Percentiles rank a stretch among this genome's conserved stretches.
These are phyloP conservation scores for Dactylellina haptotyla DNA, from an alignment of 2,329 filamentous ascomycete species.

Conservation along the genomic window DNA sequence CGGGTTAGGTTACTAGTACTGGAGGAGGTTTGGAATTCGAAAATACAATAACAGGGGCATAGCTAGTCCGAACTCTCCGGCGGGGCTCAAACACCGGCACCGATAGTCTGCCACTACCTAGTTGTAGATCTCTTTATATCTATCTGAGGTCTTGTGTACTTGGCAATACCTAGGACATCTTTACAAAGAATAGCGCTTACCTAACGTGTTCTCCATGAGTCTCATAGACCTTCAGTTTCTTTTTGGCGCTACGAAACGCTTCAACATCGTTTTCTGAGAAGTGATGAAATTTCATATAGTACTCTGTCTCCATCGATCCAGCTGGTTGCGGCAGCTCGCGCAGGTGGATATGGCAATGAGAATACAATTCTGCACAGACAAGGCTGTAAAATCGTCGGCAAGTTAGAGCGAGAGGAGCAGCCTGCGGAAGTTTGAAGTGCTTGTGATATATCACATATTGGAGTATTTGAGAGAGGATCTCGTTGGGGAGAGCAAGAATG, in stretches of 20 bases:
- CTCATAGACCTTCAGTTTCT: neutral
- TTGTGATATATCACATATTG: neutral
- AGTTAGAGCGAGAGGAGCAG: neutral
- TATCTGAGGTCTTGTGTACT: no score
- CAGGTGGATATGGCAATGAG: constrained; percentile 1
- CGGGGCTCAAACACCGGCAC: no score
- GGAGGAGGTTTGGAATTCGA: no score
- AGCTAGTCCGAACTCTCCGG: no score
- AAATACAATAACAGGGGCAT: no score
- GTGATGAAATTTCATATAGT: neutral
- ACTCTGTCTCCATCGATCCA: neutral
- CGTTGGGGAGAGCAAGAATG: neutral
- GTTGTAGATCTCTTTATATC: no score
- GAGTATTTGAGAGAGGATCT: neutral
- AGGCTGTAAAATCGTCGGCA: constrained; percentile 10
- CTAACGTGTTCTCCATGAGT: neutral
- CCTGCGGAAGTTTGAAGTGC: neutral
- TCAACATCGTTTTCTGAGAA: neutral
- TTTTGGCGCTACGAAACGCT: neutral
- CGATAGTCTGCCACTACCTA: no score
- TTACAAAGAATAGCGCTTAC: neutral
- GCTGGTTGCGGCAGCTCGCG: neutral
- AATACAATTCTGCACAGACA: constrained; percentile 10
- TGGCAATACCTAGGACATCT: no score
- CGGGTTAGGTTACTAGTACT: no score